These are phyloP conservation scores for Pestalotiopsis sp. DNA, from an alignment of 2,329 filamentous ascomycete genomes.

Conservation along the genomic window DNA sequence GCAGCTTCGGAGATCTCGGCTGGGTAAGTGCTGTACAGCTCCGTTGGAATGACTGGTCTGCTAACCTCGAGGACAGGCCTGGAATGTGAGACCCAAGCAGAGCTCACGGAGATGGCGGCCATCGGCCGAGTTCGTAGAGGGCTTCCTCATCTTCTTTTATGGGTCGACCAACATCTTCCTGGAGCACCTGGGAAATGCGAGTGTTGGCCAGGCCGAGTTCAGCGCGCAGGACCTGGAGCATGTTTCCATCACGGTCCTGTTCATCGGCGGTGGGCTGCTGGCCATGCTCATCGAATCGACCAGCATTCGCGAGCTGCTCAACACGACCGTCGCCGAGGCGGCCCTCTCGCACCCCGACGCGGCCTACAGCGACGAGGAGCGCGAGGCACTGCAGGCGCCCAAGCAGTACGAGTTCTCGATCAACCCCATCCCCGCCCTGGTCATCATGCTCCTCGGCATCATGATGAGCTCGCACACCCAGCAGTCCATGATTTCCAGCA, in stretches of 20 bases:
- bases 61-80: constrained; percentile 55
- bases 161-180: constrained; percentile 89
- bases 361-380: constrained; percentile 45
- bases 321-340: constrained; percentile 47
- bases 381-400: constrained; percentile 57
- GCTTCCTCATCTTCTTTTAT: constrained; percentile 86
- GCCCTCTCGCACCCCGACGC: constrained; percentile 31
- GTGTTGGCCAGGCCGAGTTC: constrained; percentile 61
- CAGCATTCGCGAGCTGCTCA: constrained; percentile 67
- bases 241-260: constrained; percentile 88
- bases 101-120: constrained; percentile 66
- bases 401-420: constrained; percentile 73
- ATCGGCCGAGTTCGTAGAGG: constrained; percentile 88
- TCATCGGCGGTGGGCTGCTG: constrained; percentile 83
- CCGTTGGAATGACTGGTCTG: background rate
- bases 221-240: constrained; percentile 84
- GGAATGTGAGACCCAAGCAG: constrained; percentile 76
- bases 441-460: constrained; percentile 84
- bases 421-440: constrained; percentile 85
- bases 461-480: constrained; percentile 97
- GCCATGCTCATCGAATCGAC: constrained; percentile 80
- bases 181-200: constrained; percentile 77
- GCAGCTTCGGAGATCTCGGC: constrained; percentile 85
- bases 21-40: constrained; percentile 57
- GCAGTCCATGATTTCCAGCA: constrained; percentile 77